These are phyloP conservation scores for Elsinoe necatrix DNA, from an alignment of 2,329 filamentous ascomycete species.

Conservation along the genomic window DNA sequence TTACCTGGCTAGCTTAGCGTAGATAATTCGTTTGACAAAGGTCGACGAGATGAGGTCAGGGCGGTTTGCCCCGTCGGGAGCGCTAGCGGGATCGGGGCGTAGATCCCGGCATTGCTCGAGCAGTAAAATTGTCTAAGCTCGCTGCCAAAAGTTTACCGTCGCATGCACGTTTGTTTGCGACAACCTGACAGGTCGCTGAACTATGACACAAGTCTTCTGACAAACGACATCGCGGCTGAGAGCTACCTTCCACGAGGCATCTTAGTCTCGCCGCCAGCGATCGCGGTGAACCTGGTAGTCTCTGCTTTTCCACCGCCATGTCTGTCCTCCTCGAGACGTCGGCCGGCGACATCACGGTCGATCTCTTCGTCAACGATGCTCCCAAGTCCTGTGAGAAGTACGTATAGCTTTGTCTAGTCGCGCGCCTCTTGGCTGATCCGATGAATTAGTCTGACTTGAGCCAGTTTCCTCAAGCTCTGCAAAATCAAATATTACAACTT, in stretches of 20 bases:
- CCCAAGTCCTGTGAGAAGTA: conserved; percentile 94
- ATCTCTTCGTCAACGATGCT: conserved; percentile 79
- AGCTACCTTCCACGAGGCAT: too few species aligned
- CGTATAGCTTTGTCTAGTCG: conserved; percentile 33
- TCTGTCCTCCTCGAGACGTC: conserved; percentile 91
- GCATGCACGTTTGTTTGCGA: background rate
- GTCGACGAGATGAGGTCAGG: background rate
- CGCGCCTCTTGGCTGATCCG: conserved; percentile 12
- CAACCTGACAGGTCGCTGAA: background rate
- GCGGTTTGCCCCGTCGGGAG: background rate
- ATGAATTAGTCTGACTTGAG: conserved; percentile 11
- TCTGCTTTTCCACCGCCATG: conserved; percentile 45
- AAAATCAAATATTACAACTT: conserved; percentile 99
- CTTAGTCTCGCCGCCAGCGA: too few species aligned
- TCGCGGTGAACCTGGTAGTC: too few species aligned
- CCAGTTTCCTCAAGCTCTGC: conserved; percentile 93
- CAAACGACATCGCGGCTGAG: background rate
- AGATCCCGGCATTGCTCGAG: background rate
- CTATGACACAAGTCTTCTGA: background rate
- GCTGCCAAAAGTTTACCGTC: background rate
- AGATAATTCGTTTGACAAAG: background rate
- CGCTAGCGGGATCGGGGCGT: background rate
- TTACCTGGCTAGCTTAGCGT: background rate
- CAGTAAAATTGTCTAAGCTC: background rate
- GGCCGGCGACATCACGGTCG: conserved; percentile 87